Evolutionary conservation across 1,139 yeast species (phyloP), one percentile per base, ranked within the genome.

Genomic region (Taphrina wiesneri): DNA sequence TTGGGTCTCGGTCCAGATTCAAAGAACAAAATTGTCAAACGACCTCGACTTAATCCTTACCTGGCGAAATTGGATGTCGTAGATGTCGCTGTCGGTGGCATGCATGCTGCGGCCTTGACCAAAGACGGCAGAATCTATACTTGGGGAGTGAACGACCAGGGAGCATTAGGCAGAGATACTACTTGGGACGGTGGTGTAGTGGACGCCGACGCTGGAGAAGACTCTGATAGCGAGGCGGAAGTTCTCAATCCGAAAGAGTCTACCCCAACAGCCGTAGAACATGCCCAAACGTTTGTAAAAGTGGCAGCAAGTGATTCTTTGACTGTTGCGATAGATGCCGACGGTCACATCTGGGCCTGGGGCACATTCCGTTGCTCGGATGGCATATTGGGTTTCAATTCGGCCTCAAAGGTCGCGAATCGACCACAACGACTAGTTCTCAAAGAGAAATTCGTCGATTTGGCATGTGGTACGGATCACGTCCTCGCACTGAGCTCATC

Each of bases 71-170:
- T 83, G 9, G 87, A 86, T 0, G 84, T 92, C 62, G 95, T 90
- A 21, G 93, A 90, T 71, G 80, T 93, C 73, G 91, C 96, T 1
- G 96, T 85, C 26, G 99, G 99, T 53, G 99, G 99, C 61, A 93
- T 95, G 87, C 99, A 93, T 74, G 85, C 88, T 0, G 76, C 95
- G 53, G 97, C 95, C 0, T 78, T 93, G 65, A 97, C 91, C 74
- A 77, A 84, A 43, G 78, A 82, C 28, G 90, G 90, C 71, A 80
- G 84, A 66, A 77, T 93, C 7, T 92, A 97, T 97, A 88, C 97
- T 1, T 93, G 99, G 99, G 99, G 99, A 68, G 88, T 89, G 65
- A 95, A 93, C 73, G 99, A 93, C 74, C 86, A 90, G 69, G 92
- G 88, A 45, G 97, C 90, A 0, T 80, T 93, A 64, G 99, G 98